Evolutionary conservation across 371 early-diverging fungal genomes (phyloP).

Genomic region (Dichotomocladium elegans): DNA sequence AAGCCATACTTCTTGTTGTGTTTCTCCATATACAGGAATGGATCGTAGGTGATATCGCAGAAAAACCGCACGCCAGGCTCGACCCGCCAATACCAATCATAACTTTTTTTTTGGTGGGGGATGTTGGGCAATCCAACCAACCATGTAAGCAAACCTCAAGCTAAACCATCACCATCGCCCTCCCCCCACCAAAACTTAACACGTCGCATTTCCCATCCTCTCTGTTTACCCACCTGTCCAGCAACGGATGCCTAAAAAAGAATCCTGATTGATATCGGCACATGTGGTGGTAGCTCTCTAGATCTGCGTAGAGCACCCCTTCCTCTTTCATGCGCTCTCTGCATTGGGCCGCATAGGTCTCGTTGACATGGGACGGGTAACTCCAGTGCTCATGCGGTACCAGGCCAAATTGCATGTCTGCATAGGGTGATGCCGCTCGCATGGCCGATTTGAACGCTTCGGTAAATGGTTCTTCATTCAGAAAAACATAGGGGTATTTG

Average conservation of each 20-base stretch:
- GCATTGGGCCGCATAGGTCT: constrained; percentile 48
- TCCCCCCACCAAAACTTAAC: too few relatives aligned
- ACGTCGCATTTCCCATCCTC: neutral
- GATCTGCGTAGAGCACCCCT: constrained; percentile 33
- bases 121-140: neutral
- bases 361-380: constrained; percentile 65
- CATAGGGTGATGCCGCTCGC: constrained; percentile 39
- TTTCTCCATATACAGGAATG: constrained; percentile 74
- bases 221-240: constrained; percentile 58
- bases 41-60: constrained; percentile 85
- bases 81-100: constrained; percentile 90
- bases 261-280: constrained; percentile 87
- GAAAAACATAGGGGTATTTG: constrained; percentile 46
- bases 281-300: constrained; percentile 59
- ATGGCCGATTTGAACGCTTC: constrained; percentile 42
- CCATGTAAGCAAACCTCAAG: neutral
- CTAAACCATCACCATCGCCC: too few relatives aligned
- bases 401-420: constrained; percentile 67
- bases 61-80: constrained; percentile 81
- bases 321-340: constrained; percentile 43
- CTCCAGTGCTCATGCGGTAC: constrained; percentile 72
- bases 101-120: constrained; percentile 27
- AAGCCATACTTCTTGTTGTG: constrained; percentile 77
- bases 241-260: constrained; percentile 79
- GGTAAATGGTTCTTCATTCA: constrained; percentile 44